phyloP scores from a whole-genome alignment of 208 protist genomes.

The Trypanosomatidae sp. region DNA sequence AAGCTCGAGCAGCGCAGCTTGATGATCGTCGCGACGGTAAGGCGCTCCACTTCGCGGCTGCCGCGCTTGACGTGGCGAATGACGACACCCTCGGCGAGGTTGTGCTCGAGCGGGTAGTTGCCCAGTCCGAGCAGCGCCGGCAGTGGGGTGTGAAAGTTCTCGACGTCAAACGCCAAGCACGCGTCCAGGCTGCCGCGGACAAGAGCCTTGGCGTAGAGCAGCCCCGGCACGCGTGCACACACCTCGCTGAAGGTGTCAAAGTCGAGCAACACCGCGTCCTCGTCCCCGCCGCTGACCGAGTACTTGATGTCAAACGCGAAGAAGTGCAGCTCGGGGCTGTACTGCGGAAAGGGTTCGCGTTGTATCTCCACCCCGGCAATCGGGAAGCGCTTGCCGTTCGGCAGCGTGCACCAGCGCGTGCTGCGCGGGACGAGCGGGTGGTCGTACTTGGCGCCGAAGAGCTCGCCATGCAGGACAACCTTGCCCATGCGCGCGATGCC shows the following conservation, averaged over 20 bases:
- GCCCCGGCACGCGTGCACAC: slow-evolving; percentile 43
- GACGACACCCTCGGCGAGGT: slow-evolving; percentile 81
- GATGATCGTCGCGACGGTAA: slow-evolving; percentile 74
- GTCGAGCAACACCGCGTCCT: slow-evolving; percentile 56
- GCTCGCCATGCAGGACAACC: slow-evolving; percentile 68
- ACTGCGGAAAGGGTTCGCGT: slow-evolving; percentile 76
- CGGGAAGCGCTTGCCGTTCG: slow-evolving; percentile 63
- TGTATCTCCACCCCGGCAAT: slow-evolving; percentile 75
- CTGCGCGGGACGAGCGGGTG: slow-evolving; percentile 77
- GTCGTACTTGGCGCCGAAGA: slow-evolving; percentile 81
- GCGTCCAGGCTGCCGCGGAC: slow-evolving; percentile 70
- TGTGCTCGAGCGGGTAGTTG: slow-evolving; percentile 82
- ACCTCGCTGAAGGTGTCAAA: slow-evolving; percentile 75
- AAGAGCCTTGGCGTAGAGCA: slow-evolving; percentile 62
- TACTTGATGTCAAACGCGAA: slow-evolving; percentile 82
- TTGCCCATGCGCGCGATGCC: slow-evolving; percentile 47
- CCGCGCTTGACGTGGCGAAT: slow-evolving; percentile 72
- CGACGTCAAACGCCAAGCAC: slow-evolving; percentile 81
- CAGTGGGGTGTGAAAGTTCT: slow-evolving; percentile 75
- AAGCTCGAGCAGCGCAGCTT: slow-evolving; percentile 81
- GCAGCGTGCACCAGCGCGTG: slow-evolving; percentile 70
- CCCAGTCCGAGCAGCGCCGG: slow-evolving; percentile 71
- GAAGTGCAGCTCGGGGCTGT: slow-evolving; percentile 82
- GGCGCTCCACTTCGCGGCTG: slow-evolving; percentile 36
- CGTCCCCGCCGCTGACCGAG: slow-evolving; percentile 57